A percentile compares a stretch with the other conserved stretches of the same genome.
Evolutionary conservation across 768 basidiomycete species (phyloP).

Genomic region (Leucosporidium yakuticum): DNA sequence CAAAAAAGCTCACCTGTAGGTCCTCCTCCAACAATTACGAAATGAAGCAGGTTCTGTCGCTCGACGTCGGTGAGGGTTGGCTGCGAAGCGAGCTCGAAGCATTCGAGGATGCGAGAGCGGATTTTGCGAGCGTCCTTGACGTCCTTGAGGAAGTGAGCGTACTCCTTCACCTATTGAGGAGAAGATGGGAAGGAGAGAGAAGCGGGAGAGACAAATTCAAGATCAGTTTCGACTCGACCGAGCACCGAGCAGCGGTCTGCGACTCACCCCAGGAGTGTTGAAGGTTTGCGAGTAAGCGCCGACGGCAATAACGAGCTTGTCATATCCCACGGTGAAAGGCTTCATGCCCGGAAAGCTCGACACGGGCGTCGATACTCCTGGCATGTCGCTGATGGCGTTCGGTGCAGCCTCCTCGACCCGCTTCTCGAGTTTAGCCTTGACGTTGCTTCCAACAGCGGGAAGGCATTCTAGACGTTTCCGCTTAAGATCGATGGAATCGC

Average conservation of each 20-base stretch:
- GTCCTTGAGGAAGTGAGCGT: constrained; percentile 75
- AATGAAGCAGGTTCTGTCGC: constrained; percentile 68
- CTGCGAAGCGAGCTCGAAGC: constrained; percentile 80
- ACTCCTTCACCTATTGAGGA: constrained; percentile 50
- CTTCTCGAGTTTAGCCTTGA: not conserved
- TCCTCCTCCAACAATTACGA: constrained; percentile 72
- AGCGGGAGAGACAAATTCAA: constrained; percentile 41
- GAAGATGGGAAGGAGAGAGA: constrained; percentile 38
- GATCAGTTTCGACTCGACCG: not conserved
- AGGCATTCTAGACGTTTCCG: constrained; percentile 27
- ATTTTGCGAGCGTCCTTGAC: constrained; percentile 47
- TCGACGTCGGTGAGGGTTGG: constrained; percentile 69
- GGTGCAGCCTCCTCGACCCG: not conserved
- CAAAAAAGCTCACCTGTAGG: constrained; percentile 40
- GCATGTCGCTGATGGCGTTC: not conserved
- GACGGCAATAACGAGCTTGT: constrained; percentile 70
- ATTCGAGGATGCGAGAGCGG: constrained; percentile 43
- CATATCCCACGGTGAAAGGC: constrained; percentile 61
- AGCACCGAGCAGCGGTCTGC: constrained; percentile 28
- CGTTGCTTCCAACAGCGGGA: constrained; percentile 6
- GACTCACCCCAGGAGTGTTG: constrained; percentile 47
- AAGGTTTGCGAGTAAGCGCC: constrained; percentile 65
- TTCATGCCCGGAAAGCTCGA: constrained; percentile 15
- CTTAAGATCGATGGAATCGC: constrained; percentile 38
- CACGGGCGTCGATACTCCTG: not conserved